These are phyloP conservation scores for Chlorociboria aeruginascens DNA, from an alignment of 495 filamentous ascomycete genomes.

Conservation along the genomic window DNA sequence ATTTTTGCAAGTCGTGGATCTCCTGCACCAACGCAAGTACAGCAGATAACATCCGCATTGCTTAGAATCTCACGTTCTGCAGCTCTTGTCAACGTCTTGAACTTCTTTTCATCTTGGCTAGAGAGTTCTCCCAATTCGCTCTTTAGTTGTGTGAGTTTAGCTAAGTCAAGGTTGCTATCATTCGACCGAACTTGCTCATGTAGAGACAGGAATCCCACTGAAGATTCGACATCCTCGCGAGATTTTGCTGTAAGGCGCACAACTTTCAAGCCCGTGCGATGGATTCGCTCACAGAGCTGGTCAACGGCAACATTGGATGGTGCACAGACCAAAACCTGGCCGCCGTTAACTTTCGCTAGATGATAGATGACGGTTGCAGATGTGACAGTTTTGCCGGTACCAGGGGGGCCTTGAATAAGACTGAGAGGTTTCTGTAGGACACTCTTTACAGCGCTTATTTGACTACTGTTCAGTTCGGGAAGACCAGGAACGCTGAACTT, in stretches of 20 bases:
- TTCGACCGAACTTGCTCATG: slow-evolving; percentile 98
- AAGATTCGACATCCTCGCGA: slow-evolving; percentile 94
- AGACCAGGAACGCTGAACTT: slow-evolving; percentile 95
- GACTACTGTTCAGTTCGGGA: slow-evolving; percentile 89
- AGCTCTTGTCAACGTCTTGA: slow-evolving; percentile 84
- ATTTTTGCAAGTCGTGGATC: slow-evolving; percentile 91
- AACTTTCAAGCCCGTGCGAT: slow-evolving; percentile 86
- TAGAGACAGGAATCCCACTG: slow-evolving; percentile 85
- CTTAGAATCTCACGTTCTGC: slow-evolving; percentile 92
- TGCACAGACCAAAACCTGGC: slow-evolving; percentile 91
- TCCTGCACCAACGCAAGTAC: slow-evolving; percentile 95
- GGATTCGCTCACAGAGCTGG: slow-evolving; percentile 95
- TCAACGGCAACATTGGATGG: slow-evolving; percentile 98
- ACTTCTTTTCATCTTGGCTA: slow-evolving; percentile 95
- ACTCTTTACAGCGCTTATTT: slow-evolving; percentile 94
- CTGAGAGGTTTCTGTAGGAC: slow-evolving; percentile 87
- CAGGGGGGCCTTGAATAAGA: slow-evolving; percentile 92
- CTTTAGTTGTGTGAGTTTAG: slow-evolving; percentile 87
- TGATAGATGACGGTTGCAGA: slow-evolving; percentile 98
- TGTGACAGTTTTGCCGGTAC: slow-evolving; percentile 98
- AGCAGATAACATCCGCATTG: slow-evolving; percentile 97
- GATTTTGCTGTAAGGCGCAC: slow-evolving; percentile 98
- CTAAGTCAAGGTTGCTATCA: slow-evolving; percentile 85
- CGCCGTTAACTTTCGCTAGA: slow-evolving; percentile 86
- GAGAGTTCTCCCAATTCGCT: slow-evolving; percentile 82